Evolutionary conservation across 2,329 filamentous ascomycete genomes (phyloP), one percentile per base, ranked within the genome.

Genomic region (Myriosclerotinia duriaeana): DNA sequence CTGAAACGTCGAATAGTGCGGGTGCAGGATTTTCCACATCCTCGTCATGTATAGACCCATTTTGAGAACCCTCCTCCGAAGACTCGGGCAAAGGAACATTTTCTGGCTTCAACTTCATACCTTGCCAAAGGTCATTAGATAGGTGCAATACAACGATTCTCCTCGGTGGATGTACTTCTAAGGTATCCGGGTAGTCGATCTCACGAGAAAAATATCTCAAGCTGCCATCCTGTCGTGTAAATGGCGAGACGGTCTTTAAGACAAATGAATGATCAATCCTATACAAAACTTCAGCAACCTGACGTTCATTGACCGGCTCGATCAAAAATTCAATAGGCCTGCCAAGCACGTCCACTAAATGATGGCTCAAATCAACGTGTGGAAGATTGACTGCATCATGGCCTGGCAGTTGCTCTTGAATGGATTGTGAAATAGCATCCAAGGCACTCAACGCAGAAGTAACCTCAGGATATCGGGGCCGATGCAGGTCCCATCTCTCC

Each of bases 321-420:
- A 38, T 38, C 20, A 38, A 2, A 9, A 26, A 50, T 8, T 2
- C 14, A 1, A 17, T 12, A 26, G 17, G 1, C 14, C 30, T 38
- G 4, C 44, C 58, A 38, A 50, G 4, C 9, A 46, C 34, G 1
- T 0, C 2, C 9, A 15, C 3, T 11, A 50, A 38, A 17, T 17
- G 20, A 20, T 0, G 0, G 3, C 14, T 1, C 4, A 50, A 40
- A 4, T 11, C 14, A 7, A 9, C n/a, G 34, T 3, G 0, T 2
- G 9, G 0, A 26, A 50, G 7, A 14, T 38, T 1, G 34, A 5
- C 9, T 38, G 34, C 58, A 26, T 12, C 8, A 38, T 61, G 15
- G 26, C 14, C 15, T 7, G 58, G 44, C 34, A 50, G 5, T 26
- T 61, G 44, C 14, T n/a, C 58, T 1, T 38, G 42, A 22, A 61